Base-by-base conservation (phyloP, 176 grass and related monocot genomes). In the Carex cristatella region DNA sequence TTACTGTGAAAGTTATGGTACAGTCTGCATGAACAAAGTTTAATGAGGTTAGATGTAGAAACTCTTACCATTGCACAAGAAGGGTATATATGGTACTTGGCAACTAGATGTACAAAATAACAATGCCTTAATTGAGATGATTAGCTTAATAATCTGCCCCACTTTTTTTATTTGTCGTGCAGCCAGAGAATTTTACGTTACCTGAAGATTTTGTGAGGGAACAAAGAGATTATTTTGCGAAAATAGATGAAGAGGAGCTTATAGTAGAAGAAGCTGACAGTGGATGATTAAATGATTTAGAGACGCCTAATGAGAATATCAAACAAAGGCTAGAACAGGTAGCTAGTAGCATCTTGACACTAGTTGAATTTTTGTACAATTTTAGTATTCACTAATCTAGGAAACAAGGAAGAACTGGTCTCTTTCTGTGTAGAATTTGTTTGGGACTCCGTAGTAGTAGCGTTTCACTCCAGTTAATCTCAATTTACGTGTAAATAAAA, bases 191-290 rank as follows among this genome's bases (percentile, higher is more conserved):
- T 30, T 53, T 53, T 55, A 56, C 48, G 19, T 83, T 65, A 67
- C 37, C 61, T 67, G 42, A 83, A 69, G 64, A 69, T 69, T 83
- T 51, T 83, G 27, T 83, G 61, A 61, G 18, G 81, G 65, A 83
- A 67, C 63, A 83, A 53, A 83, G 44, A 54, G 62, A 44, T 14
- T 83, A 83, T 83, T 83, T 83, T 69, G 12, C 35, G 2, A 67
- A 69, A 83, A 15, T 83, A 28, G 81, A 83, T 83, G 61, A 65
- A 83, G 81, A 83, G 19, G 63, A 83, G 81, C 81, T 83, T 56
- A 46, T 83, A 69, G 81, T 67, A 55, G 81, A 83, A 69, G 61
- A 81, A 63, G 18, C 61, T 32, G 23, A 69, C 46, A 54, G 10
- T 55, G 40, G 38, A 28, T 68, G n/a, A 83, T 54, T 69, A 19